Base-by-base conservation (phyloP, 768 basidiomycete genomes). In the Phallus indusiatus region DNA sequence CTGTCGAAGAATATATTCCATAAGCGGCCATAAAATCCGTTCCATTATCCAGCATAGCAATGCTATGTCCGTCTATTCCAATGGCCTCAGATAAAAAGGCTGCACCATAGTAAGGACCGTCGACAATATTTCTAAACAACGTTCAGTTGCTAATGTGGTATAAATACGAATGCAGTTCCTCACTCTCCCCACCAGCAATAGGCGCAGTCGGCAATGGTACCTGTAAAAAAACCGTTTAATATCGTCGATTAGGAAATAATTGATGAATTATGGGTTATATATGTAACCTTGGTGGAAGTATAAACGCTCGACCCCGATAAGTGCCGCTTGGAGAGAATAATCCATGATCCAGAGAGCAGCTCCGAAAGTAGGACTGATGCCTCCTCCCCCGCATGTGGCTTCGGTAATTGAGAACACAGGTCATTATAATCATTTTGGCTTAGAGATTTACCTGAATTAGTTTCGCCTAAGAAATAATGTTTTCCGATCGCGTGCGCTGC, bases 381-480 rank as follows among this genome's bases (percentile, higher is more conserved):
- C 73, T 21, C 73, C 74, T 24, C 73, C 74, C 10, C 74, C 74
- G 56, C 74, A 74, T 6, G 74, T 75, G 1, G 74, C 74, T 74
- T 42, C n/a, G 47, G 12, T 16, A 14, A 18, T 51, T 22, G 12
- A 51, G 50, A 51, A 14, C 3, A 51, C 50, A 51, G 50, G 16
- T 18, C 2, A 22, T 6, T 14, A 51, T 11, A 12, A 51, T n/a
- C 47, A 22, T 3, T 18, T 4, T 16, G 12, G 21, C 12, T 8
- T 2, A 2, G 14, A 8, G 37, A 28, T 62, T 33, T 62, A 71
- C 73, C 73, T 17, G 74, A 75, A 61, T 75, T 75, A 5, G 74
- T 75, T 61, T 75, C 74, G 12, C 72, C 73, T 5, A 75, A 63
- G 63, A 74, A 72, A 61, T 73, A 71, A 34, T 61, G 64, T 64